phyloP scores from a whole-genome alignment of 306 rosid genomes.

The Vigna reflexopilosa region DNA sequence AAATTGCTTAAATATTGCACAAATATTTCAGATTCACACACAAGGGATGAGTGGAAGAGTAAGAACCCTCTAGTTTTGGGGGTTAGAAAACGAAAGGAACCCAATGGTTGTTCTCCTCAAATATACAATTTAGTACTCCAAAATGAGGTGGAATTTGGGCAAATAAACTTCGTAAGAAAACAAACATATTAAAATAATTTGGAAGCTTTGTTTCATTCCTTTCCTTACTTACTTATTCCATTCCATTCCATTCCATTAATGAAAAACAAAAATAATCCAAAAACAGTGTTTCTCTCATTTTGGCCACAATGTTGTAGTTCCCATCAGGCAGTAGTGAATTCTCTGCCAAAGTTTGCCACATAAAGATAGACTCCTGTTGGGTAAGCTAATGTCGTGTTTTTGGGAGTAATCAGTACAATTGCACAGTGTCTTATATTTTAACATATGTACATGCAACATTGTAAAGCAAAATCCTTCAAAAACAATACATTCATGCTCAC shows the following conservation, averaged over 20 bases:
- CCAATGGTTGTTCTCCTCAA: not conserved
- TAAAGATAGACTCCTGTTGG: not conserved
- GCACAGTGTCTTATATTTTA: slow-evolving; percentile 25
- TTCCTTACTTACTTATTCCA: not conserved
- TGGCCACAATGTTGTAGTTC: not conserved
- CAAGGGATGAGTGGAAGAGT: not conserved
- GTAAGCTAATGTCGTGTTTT: not conserved
- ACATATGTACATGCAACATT: slow-evolving; percentile 41
- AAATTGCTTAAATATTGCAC: too few relatives aligned
- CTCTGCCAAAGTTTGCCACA: not conserved
- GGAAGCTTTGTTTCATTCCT: not conserved
- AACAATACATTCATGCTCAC: slow-evolving; percentile 39
- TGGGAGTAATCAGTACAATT: slow-evolving; percentile 24
- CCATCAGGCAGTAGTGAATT: not conserved
- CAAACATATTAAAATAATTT: not conserved
- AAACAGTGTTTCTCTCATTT: not conserved
- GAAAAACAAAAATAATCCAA: not conserved
- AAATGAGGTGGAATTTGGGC: not conserved
- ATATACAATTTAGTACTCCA: not conserved
- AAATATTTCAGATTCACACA: not conserved
- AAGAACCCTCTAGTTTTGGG: too few relatives aligned
- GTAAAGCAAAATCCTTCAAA: slow-evolving; percentile 42
- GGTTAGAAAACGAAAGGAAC: not conserved
- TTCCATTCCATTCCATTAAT: slow-evolving; percentile 7
- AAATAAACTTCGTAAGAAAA: not conserved